Percentiles rank a stretch among this genome's conserved stretches.
These are phyloP conservation scores for Rhizopogon vinicolor DNA, from an alignment of 768 basidiomycete genomes.

Conservation along the genomic window DNA sequence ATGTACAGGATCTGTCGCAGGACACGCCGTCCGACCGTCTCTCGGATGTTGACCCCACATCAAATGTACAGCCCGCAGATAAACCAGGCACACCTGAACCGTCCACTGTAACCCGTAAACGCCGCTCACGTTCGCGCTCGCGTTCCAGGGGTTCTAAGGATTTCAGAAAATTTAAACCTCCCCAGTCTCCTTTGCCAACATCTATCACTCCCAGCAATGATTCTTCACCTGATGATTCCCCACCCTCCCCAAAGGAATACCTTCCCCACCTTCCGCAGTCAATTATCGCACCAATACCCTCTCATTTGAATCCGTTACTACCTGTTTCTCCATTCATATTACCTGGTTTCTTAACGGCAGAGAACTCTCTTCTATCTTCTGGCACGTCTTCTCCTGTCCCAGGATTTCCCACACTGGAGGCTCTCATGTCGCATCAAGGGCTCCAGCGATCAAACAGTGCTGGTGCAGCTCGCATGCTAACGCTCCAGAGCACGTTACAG, in stretches of 20 bases:
- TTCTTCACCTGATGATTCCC: conserved; percentile 63
- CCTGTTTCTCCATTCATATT: conserved; percentile 37
- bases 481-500: conserved; percentile 59
- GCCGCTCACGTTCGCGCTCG: conserved; percentile 69
- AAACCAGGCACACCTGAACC: conserved; percentile 36
- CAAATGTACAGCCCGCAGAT: conserved; percentile 23
- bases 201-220: conserved; percentile 50
- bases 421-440: conserved; percentile 54
- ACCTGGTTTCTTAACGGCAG: conserved; percentile 49
- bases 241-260: conserved; percentile 24
- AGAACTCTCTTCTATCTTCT: conserved; percentile 56
- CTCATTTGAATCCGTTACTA: conserved; percentile 45
- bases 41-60: conserved; percentile 18
- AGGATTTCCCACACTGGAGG: conserved; percentile 70
- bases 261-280: conserved; percentile 22
- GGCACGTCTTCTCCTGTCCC: conserved; percentile 65
- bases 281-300: conserved; percentile 51
- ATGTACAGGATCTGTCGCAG: conserved; percentile 20
- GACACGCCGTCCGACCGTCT: conserved; percentile 6
- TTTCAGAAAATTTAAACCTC: conserved; percentile 51
- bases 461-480: conserved; percentile 65
- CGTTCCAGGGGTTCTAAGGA: conserved; percentile 63
- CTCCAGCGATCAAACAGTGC: conserved; percentile 89
- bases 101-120: conserved; percentile 43
- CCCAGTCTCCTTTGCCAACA: conserved; percentile 42